Evolutionary conservation across 768 basidiomycete genomes (phyloP), one percentile per base, ranked within the genome.

Genomic region (Auricularia heimuer): DNA sequence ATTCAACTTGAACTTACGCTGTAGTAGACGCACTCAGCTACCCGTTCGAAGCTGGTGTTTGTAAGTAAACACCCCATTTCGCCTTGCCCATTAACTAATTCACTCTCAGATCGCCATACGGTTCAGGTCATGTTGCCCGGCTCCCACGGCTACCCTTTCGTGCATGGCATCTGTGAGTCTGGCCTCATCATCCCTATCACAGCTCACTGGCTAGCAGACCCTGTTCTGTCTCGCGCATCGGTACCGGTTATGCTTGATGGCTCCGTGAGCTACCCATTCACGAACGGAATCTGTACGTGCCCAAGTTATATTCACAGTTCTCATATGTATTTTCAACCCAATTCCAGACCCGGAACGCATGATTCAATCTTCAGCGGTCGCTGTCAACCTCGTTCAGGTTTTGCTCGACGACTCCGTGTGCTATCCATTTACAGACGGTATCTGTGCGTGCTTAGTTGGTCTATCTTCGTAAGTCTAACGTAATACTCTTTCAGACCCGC

Each of bases 381-480:
- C 39, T 8, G 29, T 29, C 29, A 29, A 29, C 29, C 3, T 18
- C 44, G 44, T 45, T 45, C 10, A 45, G 44, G 44, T 45, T 45
- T 11, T 45, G 44, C 44, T 45, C 44, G 10, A 10, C 44, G 44
- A 18, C 44, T 45, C 44, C 18, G 18, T 54, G 16, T 62, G 64
- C 60, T 69, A 69, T 61, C 68, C 68, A n/a, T 42, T 45, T 11
- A 34, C 29, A 35, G 24, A 51, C 58, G 42, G 54, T 33, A 6
- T 63, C 44, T 60, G 29, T 18, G n/a, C 33, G 29, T 63, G 24
- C 36, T 37, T 18, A 35, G 33, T 6, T 68, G 66, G 44, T 61
- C 29, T 29, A 29, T 29, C 29, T 29, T 29, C 29, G 29, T 29
- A 29, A 29, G 29, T 29, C 29, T 29, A 29, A 29, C 29, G 29